These are phyloP conservation scores for Coemansia sp. DNA, from an alignment of 192 early-diverging fungal genomes.

Conservation along the genomic window DNA sequence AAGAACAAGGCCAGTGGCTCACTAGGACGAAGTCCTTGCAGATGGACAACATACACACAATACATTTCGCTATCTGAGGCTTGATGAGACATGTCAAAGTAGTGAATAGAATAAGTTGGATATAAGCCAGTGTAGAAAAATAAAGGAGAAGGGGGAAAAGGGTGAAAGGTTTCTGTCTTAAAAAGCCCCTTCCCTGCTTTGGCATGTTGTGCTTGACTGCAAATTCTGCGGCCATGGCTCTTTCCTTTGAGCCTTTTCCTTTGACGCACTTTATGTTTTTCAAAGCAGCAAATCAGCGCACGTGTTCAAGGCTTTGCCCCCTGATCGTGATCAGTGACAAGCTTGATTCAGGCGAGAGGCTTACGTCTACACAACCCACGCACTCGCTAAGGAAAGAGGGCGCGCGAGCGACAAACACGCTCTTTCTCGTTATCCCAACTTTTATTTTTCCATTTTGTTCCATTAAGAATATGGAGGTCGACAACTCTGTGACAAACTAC, in stretches of 20 bases:
- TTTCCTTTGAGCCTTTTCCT: no score
- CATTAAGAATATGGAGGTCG: conserved; percentile 65
- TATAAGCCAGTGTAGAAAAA: background rate
- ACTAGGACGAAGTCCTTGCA: background rate
- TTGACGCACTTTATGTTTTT: no score
- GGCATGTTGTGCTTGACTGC: background rate
- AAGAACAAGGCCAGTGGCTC: background rate
- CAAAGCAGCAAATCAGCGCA: no score
- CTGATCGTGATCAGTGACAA: background rate
- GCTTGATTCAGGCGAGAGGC: background rate
- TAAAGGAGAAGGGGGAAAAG: background rate
- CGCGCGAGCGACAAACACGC: background rate
- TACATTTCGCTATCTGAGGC: background rate
- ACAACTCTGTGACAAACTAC: conserved; percentile 76
- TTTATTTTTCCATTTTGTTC: background rate
- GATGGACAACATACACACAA: background rate
- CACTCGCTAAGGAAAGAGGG: no score
- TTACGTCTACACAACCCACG: background rate
- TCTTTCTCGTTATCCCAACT: background rate
- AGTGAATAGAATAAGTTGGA: background rate
- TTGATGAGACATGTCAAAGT: background rate
- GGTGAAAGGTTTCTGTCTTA: background rate
- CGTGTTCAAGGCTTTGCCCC: background rate
- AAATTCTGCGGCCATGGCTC: background rate
- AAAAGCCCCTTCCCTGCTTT: background rate